These are phyloP conservation scores for Torulaspora delbrueckii DNA, from an alignment of 805 yeast genomes.

Conservation along the genomic window DNA sequence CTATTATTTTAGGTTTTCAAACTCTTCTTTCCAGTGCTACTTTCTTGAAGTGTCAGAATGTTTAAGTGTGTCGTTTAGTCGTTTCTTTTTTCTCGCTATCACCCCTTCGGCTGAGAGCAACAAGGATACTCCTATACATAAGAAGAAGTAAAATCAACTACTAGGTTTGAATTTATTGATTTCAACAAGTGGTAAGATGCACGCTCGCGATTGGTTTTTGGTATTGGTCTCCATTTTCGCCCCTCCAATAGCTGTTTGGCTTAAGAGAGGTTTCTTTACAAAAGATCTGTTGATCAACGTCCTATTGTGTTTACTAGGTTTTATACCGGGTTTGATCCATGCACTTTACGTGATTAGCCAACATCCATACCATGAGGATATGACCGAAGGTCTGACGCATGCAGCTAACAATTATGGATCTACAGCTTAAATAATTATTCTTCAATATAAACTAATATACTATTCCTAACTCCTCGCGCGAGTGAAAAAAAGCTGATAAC, in stretches of 20 bases:
- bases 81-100: neutral
- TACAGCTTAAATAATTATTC: constrained; percentile 4
- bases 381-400: constrained; percentile 10
- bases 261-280: constrained; percentile 54
- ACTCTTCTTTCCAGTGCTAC: constrained; percentile 6
- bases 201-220: constrained; percentile 34
- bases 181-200: constrained; percentile 10
- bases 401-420: constrained; percentile 16
- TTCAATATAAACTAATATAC: neutral
- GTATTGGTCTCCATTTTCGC: constrained; percentile 63
- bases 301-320: constrained; percentile 55
- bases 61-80: neutral
- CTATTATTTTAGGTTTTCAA: constrained; percentile 12
- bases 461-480: neutral
- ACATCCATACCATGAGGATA: constrained; percentile 42
- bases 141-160: neutral
- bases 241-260: constrained; percentile 68
- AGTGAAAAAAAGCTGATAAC: neutral
- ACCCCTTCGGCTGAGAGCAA: neutral
- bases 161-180: neutral
- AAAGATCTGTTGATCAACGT: constrained; percentile 49
- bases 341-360: constrained; percentile 58
- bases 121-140: neutral
- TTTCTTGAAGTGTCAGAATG: constrained; percentile 2
- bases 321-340: constrained; percentile 67